phyloP scores from a whole-genome alignment of 805 yeast genomes.

The Kodamaea leandrae region DNA sequence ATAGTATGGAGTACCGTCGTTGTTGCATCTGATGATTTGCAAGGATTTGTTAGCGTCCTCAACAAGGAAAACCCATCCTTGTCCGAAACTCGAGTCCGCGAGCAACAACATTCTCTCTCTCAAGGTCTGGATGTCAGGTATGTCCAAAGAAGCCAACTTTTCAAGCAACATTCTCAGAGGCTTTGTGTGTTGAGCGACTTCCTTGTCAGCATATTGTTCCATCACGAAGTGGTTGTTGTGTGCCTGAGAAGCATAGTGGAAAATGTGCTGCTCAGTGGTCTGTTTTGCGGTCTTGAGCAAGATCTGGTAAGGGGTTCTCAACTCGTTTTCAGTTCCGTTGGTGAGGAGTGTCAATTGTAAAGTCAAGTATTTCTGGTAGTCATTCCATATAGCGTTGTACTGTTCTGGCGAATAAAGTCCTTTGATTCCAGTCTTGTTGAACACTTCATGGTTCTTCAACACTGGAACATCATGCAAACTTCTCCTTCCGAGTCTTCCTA shows the following conservation, averaged over 20 bases:
- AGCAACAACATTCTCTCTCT: constrained; percentile 46
- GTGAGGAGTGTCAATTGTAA: constrained; percentile 62
- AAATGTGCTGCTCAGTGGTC: constrained; percentile 63
- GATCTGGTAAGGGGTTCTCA: constrained; percentile 71
- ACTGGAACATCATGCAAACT: constrained; percentile 46
- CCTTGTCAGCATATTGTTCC: constrained; percentile 50
- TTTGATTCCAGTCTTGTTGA: constrained; percentile 49
- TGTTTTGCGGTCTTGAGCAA: constrained; percentile 63
- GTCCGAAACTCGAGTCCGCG: constrained; percentile 56
- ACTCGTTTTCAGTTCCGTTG: constrained; percentile 76
- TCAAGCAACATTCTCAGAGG: constrained; percentile 41
- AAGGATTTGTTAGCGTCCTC: constrained; percentile 63
- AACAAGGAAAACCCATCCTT: constrained; percentile 75
- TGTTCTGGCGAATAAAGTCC: constrained; percentile 67
- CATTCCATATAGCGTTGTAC: constrained; percentile 73
- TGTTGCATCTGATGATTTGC: constrained; percentile 54
- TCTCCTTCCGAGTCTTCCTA: not conserved
- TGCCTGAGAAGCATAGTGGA: constrained; percentile 86
- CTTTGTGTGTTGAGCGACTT: constrained; percentile 30
- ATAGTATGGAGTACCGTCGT: constrained; percentile 76
- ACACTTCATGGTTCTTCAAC: constrained; percentile 42
- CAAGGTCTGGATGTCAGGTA: constrained; percentile 46
- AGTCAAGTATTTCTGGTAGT: constrained; percentile 68
- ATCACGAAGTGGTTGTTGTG: constrained; percentile 91
- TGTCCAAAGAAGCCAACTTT: constrained; percentile 33